Evolutionary conservation across 345 rosid genomes (phyloP).

Genomic region (Crucihimalaya himalaica): DNA sequence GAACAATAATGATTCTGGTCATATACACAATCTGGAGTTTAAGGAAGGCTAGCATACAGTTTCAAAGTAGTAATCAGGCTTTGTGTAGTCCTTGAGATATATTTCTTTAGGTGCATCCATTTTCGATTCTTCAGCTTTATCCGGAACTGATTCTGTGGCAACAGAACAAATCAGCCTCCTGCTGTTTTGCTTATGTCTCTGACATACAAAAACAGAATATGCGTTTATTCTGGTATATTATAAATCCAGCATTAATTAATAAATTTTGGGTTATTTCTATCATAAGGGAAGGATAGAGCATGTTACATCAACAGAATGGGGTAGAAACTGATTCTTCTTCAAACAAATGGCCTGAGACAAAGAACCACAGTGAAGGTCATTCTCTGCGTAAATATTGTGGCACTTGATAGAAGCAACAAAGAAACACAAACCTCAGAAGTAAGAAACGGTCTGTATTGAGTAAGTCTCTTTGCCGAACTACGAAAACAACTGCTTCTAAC

Average conservation of each 20-base stretch:
- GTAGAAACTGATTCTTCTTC: constrained; percentile 45
- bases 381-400: background rate
- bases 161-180: constrained; percentile 74
- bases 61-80: constrained; percentile 91
- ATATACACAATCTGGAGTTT: background rate
- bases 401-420: background rate
- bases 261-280: background rate
- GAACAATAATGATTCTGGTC: constrained; percentile 3
- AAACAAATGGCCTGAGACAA: constrained; percentile 47
- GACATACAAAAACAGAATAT: constrained; percentile 28
- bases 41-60: constrained; percentile 46
- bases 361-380: background rate
- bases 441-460: constrained; percentile 48
- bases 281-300: constrained; percentile 10
- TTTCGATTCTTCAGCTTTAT: constrained; percentile 61
- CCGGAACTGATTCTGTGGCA: constrained; percentile 63
- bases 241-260: constrained; percentile 1
- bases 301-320: constrained; percentile 55
- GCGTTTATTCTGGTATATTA: constrained; percentile 26
- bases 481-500: constrained; percentile 42
- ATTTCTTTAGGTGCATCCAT: constrained; percentile 92
- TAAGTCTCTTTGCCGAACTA: constrained; percentile 45
- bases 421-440: constrained; percentile 58
- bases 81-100: constrained; percentile 88
- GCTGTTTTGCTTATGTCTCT: constrained; percentile 58